Conservation (phyloP, 2,329 filamentous ascomycete genomes). For the Lasiodiplodia gonubiensis region DNA sequence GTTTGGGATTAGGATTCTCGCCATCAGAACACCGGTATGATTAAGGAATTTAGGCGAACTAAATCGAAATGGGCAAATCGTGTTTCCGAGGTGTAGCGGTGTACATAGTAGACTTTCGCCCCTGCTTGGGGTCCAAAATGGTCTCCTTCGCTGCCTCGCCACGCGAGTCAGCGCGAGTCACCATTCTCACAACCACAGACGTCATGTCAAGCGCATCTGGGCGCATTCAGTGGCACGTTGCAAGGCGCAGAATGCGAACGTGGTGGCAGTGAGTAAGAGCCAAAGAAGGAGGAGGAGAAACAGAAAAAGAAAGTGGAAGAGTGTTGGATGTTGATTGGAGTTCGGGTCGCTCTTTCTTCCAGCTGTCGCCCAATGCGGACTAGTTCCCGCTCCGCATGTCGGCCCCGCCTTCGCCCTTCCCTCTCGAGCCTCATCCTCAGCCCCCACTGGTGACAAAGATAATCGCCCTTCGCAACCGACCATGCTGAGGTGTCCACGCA, state of each 20-base stretch:
- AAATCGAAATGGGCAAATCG: too few relatives aligned
- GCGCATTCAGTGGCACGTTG: background rate
- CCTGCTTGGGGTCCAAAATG: too few relatives aligned
- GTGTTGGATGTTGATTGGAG: background rate
- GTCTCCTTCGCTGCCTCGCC: background rate
- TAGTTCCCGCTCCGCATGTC: background rate
- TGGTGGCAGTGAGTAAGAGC: background rate
- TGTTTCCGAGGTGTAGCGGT: too few relatives aligned
- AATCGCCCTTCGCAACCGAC: background rate
- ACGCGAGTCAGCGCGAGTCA: background rate
- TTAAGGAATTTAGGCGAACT: too few relatives aligned
- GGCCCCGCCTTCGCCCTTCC: background rate
- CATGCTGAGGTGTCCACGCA: slow-evolving; percentile 1
- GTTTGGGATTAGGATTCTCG: background rate
- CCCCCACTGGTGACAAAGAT: slow-evolving; percentile 5
- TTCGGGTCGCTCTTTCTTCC: background rate
- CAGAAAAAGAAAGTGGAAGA: background rate
- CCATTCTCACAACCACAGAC: background rate
- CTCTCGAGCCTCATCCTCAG: slow-evolving; percentile 1
- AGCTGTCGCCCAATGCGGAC: background rate
- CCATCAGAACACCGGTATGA: too few relatives aligned
- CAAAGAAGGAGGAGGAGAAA: background rate
- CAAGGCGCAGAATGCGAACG: background rate
- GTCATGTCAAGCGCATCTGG: background rate
- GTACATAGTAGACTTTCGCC: too few relatives aligned